Evolutionary conservation across 2,329 filamentous ascomycete species (phyloP), one percentile per base, ranked within the genome.

Genomic region (Neoscytalidium dimidiatum): DNA sequence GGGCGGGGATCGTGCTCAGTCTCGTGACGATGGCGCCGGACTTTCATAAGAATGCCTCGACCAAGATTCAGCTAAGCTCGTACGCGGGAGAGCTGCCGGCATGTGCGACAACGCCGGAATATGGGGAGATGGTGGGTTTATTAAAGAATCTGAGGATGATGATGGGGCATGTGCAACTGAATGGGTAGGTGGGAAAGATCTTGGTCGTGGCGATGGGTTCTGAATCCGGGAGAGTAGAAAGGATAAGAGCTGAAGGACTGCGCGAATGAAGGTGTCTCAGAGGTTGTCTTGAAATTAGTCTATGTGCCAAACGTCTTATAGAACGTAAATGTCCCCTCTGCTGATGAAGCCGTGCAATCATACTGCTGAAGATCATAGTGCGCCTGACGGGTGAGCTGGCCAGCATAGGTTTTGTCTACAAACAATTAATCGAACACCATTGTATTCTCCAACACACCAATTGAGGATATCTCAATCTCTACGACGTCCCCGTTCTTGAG

Each of bases 401-500:
- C n/a, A n/a, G n/a, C n/a, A n/a, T n/a, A n/a, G n/a, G n/a, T n/a
- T n/a, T n/a, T n/a, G n/a, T n/a, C 38, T 6, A 41, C 38, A 41
- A n/a, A 41, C 43, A 21, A 9, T 23, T 48, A 48, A 6, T 48
- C 23, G 44, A 48, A 52, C 26, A 19, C 28, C 8, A 52, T 17
- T 7, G 3, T 52, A n/a, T 62, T 62, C 9, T n/a, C 17, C 19
- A 62, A 6, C 9, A 28, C 23, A 3, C 58, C 58, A 35, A 62
- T 62, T 3, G 5, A 17, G 6, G 13, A 11, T 5, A 62, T 13
- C 14, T 46, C 43, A 7, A 62, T 23, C 23, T 62, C 58, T 3
- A 62, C 58, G n/a, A 62, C 23, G n/a, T 62, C 58, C 2, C 26
- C 48, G n/a, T 52, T 17, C 48, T 52, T 53, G 31, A 53, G 51